Evolutionary conservation across 1,139 yeast genomes (phyloP).

Genomic region (Nadsonia commutata): DNA sequence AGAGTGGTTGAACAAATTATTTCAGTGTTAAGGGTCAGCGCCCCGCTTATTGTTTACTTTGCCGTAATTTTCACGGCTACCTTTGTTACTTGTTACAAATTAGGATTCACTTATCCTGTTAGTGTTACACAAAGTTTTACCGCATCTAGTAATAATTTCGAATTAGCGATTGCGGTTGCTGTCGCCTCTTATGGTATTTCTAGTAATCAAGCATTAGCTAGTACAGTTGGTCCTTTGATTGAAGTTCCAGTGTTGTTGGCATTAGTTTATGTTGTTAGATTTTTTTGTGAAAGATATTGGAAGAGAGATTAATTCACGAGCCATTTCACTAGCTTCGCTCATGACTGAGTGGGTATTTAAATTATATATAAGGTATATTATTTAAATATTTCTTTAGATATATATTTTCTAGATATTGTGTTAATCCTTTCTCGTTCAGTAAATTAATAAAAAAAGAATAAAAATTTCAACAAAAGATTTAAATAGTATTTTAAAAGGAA

Average conservation of each 20-base stretch:
- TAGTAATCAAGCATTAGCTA: constrained; percentile 41
- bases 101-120: constrained; percentile 28
- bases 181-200: constrained; percentile 39
- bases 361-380: too few species aligned
- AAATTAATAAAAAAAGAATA: too few species aligned
- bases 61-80: constrained; percentile 34
- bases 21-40: constrained; percentile 35
- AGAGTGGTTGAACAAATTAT: constrained; percentile 36
- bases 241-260: constrained; percentile 39
- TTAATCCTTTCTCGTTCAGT: too few species aligned
- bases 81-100: constrained; percentile 18
- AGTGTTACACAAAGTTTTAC: constrained; percentile 41
- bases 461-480: too few species aligned
- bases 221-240: constrained; percentile 44
- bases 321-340: too few species aligned
- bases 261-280: constrained; percentile 17
- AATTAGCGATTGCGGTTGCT: constrained; percentile 40
- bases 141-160: constrained; percentile 44
- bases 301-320: neutral
- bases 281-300: neutral
- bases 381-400: too few species aligned
- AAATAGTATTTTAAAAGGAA: too few species aligned
- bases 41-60: constrained; percentile 38
- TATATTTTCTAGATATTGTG: too few species aligned
- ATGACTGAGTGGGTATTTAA: too few species aligned